These are phyloP conservation scores for Yamadazyma pseudoaaseri DNA, from an alignment of 1,139 yeast species.

Conservation along the genomic window DNA sequence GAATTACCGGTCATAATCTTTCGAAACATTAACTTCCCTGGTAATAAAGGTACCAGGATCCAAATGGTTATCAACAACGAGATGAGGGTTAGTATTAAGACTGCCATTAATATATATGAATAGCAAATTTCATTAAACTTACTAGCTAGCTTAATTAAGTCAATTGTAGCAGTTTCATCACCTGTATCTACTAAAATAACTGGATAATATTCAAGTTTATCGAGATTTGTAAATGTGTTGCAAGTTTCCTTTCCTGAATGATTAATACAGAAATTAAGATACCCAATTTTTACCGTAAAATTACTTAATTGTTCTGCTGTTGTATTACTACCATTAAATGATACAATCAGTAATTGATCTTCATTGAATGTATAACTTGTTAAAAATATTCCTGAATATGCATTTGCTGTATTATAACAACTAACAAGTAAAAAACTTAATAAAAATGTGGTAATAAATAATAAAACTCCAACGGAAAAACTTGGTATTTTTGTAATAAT, in stretches of 20 bases:
- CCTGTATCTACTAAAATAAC: conserved; percentile 20
- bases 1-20: conserved; percentile 35
- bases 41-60: conserved; percentile 47
- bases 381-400: conserved; percentile 48
- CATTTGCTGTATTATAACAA: conserved; percentile 37
- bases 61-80: conserved; percentile 44
- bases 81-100: conserved; percentile 43
- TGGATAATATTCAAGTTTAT: conserved; percentile 22
- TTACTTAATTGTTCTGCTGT: conserved; percentile 17
- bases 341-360: conserved; percentile 34
- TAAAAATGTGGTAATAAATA: conserved; percentile 39
- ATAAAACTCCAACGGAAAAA: conserved; percentile 19
- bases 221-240: conserved; percentile 25
- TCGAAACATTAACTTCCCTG: conserved; percentile 35
- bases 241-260: conserved; percentile 29
- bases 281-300: conserved; percentile 48
- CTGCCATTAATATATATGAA: conserved; percentile 53
- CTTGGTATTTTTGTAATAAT: conserved; percentile 12
- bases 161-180: conserved; percentile 18
- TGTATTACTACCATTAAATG: conserved; percentile 11
- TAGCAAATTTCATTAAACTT: conserved; percentile 48
- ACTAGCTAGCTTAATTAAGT: conserved; percentile 40
- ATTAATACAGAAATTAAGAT: conserved; percentile 48
- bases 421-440: conserved; percentile 55
- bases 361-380: conserved; percentile 46